These are phyloP conservation scores for Parasitella parasitica DNA, from an alignment of 371 early-diverging fungal genomes.

Conservation along the genomic window DNA sequence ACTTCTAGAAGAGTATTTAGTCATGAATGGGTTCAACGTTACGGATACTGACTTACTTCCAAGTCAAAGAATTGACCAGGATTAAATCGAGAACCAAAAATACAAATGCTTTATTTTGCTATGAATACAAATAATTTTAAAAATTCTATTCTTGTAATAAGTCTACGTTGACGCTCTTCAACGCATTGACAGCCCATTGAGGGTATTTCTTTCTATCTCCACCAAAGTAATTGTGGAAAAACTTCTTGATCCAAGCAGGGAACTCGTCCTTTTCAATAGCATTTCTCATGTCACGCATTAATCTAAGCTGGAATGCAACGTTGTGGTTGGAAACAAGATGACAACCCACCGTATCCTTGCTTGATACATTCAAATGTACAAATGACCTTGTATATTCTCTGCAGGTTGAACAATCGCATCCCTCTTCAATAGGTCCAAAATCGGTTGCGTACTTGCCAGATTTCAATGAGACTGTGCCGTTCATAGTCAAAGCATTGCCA, in stretches of 20 bases:
- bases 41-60: no score
- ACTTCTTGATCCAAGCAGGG: slow-evolving; percentile 79
- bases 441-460: slow-evolving; percentile 67
- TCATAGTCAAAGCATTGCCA: slow-evolving; percentile 86
- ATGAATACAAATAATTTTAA: not conserved
- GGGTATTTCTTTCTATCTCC: slow-evolving; percentile 68
- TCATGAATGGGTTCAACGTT: no score
- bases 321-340: slow-evolving; percentile 91
- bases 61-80: no score
- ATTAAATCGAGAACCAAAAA: no score
- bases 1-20: no score
- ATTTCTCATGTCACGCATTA: slow-evolving; percentile 82
- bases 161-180: slow-evolving; percentile 77
- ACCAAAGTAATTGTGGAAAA: slow-evolving; percentile 68
- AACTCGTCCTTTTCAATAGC: slow-evolving; percentile 77
- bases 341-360: slow-evolving; percentile 90
- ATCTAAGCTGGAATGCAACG: slow-evolving; percentile 85
- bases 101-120: no score
- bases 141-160: slow-evolving; percentile 26
- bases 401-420: slow-evolving; percentile 89
- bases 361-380: slow-evolving; percentile 56
- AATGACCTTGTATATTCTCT: slow-evolving; percentile 81
- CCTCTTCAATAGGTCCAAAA: slow-evolving; percentile 76
- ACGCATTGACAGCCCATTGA: slow-evolving; percentile 84
- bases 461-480: slow-evolving; percentile 74